Evolutionary conservation across 441 rosid genomes (phyloP).

Genomic region (Pelargonium citronellum): DNA sequence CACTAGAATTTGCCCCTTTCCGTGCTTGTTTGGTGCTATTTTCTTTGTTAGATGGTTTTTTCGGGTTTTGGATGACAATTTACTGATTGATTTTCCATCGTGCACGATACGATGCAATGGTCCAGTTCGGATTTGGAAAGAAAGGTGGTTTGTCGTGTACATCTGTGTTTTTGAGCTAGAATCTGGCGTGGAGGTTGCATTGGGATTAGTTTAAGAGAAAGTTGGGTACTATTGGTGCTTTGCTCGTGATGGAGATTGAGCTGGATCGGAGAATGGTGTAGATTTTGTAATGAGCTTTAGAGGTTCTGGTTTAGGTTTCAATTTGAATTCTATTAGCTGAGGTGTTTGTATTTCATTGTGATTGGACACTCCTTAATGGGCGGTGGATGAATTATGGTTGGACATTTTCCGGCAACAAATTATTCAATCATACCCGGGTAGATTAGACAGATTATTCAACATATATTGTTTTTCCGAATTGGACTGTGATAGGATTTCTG

Average conservation of each 20-base stretch:
- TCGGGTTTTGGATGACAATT: slow-evolving; percentile 18
- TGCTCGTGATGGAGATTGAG: slow-evolving; percentile 25
- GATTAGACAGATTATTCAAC: background rate
- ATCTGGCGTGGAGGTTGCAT: slow-evolving; percentile 11
- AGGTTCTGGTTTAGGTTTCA: background rate
- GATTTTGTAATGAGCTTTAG: slow-evolving; percentile 23
- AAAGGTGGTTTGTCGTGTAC: slow-evolving; percentile 19
- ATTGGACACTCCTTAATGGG: slow-evolving; percentile 15
- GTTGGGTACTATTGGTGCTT: slow-evolving; percentile 10
- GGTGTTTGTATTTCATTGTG: slow-evolving; percentile 3
- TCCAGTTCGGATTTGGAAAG: slow-evolving; percentile 27
- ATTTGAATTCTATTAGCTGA: slow-evolving; percentile 15
- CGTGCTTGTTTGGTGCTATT: slow-evolving; percentile 21
- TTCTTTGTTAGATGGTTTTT: slow-evolving; percentile 16
- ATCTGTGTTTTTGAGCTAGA: slow-evolving; percentile 23
- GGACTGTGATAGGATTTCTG: background rate
- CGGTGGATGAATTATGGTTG: slow-evolving; percentile 15
- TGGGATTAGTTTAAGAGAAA: slow-evolving; percentile 17
- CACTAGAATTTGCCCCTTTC: slow-evolving; percentile 30
- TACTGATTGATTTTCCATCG: slow-evolving; percentile 11
- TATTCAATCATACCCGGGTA: slow-evolving; percentile 11
- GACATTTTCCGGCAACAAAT: slow-evolving; percentile 11
- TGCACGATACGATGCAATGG: slow-evolving; percentile 26
- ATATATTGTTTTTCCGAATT: background rate
- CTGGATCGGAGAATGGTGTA: slow-evolving; percentile 34